These are phyloP conservation scores for Teratosphaeriaceae sp. DNA, from an alignment of 2,329 filamentous ascomycete genomes.

Conservation along the genomic window DNA sequence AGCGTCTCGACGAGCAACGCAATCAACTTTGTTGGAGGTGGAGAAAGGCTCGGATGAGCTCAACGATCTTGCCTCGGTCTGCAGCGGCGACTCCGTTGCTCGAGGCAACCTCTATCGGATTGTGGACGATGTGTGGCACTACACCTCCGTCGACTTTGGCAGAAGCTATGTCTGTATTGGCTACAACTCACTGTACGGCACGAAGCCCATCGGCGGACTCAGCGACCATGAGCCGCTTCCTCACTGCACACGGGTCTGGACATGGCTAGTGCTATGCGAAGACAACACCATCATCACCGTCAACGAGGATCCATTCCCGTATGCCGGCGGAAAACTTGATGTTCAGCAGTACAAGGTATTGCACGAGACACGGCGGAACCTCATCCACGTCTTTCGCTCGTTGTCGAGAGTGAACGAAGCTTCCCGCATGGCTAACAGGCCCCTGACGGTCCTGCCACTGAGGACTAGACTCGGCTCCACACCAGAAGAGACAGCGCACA, in stretches of 20 bases:
- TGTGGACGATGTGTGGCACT: slow-evolving; percentile 67
- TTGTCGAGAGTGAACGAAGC: slow-evolving; percentile 49
- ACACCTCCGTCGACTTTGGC: slow-evolving; percentile 65
- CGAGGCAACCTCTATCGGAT: slow-evolving; percentile 49
- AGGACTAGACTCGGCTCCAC: slow-evolving; percentile 39
- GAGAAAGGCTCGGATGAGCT: slow-evolving; percentile 20
- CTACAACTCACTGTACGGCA: slow-evolving; percentile 56
- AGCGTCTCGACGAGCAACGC: slow-evolving; percentile 8
- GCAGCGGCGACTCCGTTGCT: slow-evolving; percentile 17
- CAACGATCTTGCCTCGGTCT: slow-evolving; percentile 21
- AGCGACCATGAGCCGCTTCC: slow-evolving; percentile 13
- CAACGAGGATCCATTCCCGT: slow-evolving; percentile 52
- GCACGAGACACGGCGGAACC: slow-evolving; percentile 50
- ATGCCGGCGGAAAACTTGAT: slow-evolving; percentile 28
- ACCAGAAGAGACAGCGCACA: slow-evolving; percentile 40
- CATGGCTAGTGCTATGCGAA: slow-evolving; percentile 63
- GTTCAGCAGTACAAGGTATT: slow-evolving; percentile 41
- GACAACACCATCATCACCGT: slow-evolving; percentile 67
- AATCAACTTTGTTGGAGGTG: slow-evolving; percentile 7
- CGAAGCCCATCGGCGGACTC: slow-evolving; percentile 11
- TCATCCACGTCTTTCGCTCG: slow-evolving; percentile 55
- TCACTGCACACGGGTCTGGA: slow-evolving; percentile 50
- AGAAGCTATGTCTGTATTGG: slow-evolving; percentile 63
- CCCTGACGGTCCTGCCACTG: slow-evolving; percentile 39
- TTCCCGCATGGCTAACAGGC: slow-evolving; percentile 28